phyloP scores from a whole-genome alignment of 1,284 basidiomycete species.

The Ustilago trichophora region DNA sequence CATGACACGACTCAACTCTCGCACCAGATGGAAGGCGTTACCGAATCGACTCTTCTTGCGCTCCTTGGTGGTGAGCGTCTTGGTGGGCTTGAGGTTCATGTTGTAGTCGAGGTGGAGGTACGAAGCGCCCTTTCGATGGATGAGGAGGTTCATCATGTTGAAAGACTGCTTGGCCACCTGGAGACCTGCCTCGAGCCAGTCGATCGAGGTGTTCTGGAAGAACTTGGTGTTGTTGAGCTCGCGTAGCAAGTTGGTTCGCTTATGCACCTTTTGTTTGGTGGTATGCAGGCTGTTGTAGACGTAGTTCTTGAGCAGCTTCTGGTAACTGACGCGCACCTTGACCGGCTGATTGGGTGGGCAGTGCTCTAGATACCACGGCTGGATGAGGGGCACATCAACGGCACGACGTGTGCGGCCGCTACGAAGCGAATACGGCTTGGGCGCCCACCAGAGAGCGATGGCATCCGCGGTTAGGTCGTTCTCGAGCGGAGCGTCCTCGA shows the following conservation, averaged over 20 bases:
- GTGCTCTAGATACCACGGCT: constrained; percentile 94
- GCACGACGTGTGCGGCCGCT: constrained; percentile 92
- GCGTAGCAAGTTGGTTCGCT: constrained; percentile 95
- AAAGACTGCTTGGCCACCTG: constrained; percentile 99
- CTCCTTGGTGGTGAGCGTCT: constrained; percentile 98
- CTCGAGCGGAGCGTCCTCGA: constrained; percentile 82
- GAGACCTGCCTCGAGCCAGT: constrained; percentile 99
- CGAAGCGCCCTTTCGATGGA: constrained; percentile 98
- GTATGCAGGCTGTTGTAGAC: constrained; percentile 93
- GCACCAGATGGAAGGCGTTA: constrained; percentile 96
- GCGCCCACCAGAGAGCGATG: constrained; percentile 98
- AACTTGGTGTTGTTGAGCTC: constrained; percentile 98
- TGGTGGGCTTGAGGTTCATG: constrained; percentile 96
- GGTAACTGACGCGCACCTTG: constrained; percentile 98
- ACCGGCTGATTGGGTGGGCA: constrained; percentile 95
- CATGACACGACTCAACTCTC: constrained; percentile 94
- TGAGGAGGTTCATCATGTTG: constrained; percentile 98
- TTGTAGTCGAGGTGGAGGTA: constrained; percentile 93
- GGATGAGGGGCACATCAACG: constrained; percentile 93
- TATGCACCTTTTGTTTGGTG: constrained; percentile 91
- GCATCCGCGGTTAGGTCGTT: constrained; percentile 94
- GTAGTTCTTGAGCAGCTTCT: constrained; percentile 96
- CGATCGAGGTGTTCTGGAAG: constrained; percentile 96
- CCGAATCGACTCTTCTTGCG: constrained; percentile 99
- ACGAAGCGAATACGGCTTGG: constrained; percentile 91